Percentiles rank a stretch among this genome's conserved stretches.
phyloP scores from a whole-genome alignment of 768 basidiomycete species.

The Russula compacta region DNA sequence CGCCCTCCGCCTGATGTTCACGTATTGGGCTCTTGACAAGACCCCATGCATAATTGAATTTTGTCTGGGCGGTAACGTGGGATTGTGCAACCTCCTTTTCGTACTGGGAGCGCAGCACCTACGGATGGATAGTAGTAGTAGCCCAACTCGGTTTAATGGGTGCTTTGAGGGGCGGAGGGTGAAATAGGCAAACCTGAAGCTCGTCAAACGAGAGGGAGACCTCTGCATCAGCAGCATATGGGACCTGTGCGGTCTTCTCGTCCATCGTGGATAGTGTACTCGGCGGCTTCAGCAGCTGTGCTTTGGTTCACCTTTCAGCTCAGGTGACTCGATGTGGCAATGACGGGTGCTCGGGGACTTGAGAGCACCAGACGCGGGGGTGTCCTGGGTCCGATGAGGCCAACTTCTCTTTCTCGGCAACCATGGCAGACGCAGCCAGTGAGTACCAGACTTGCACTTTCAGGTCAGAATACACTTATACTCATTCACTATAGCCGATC shows the following conservation, averaged over 20 bases:
- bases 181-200: conserved; percentile 51
- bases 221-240: conserved; percentile 93
- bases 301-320: background rate
- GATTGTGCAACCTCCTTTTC: conserved; percentile 76
- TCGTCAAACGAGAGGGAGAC: conserved; percentile 84
- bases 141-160: background rate
- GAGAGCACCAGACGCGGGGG: background rate
- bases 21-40: conserved; percentile 82
- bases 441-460: background rate
- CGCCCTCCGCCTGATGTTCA: conserved; percentile 87
- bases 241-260: conserved; percentile 69
- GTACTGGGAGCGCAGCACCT: conserved; percentile 85
- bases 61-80: conserved; percentile 88
- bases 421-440: conserved; percentile 17
- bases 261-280: background rate
- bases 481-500: background rate
- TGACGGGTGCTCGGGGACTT: conserved; percentile 1
- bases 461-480: background rate
- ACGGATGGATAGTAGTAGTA: background rate
- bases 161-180: background rate
- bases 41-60: conserved; percentile 98
- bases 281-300: background rate
- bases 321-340: background rate
- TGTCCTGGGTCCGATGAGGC: conserved; percentile 9
- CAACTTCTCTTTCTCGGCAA: background rate